Percentiles rank a stretch among this genome's conserved stretches.
Conservation (phyloP, 495 filamentous ascomycete genomes). For the Cladorrhinum samala region DNA sequence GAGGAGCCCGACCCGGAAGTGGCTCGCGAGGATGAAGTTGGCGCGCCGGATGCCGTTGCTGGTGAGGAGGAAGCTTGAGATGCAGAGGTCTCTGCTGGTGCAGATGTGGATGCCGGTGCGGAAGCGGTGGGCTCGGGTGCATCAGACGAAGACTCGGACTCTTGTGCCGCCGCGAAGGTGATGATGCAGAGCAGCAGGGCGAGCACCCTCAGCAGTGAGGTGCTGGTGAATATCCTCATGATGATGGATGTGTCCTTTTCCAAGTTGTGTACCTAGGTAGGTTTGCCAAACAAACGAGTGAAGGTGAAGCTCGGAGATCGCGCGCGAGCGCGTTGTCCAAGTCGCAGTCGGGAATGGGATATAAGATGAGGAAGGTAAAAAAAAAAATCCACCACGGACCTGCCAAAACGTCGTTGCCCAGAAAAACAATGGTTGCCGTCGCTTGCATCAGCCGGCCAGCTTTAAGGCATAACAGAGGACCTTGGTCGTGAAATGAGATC, state of each 20-base stretch:
- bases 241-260: slow-evolving; percentile 11
- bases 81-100: slow-evolving; percentile 14
- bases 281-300: slow-evolving; percentile 17
- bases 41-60: background rate
- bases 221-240: slow-evolving; percentile 18
- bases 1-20: slow-evolving; percentile 1
- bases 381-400: too few relatives aligned
- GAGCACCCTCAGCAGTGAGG: slow-evolving; percentile 17
- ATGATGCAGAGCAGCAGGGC: slow-evolving; percentile 17
- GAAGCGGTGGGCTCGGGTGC: slow-evolving; percentile 6
- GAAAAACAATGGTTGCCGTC: too few relatives aligned
- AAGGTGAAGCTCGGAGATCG: slow-evolving; percentile 1
- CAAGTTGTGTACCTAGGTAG: too few relatives aligned
- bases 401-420: too few relatives aligned
- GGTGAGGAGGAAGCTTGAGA: slow-evolving; percentile 11
- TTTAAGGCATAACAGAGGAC: too few relatives aligned
- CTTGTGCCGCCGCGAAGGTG: slow-evolving; percentile 20
- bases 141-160: slow-evolving; percentile 4
- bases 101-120: too few relatives aligned
- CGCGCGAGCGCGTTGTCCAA: background rate
- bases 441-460: too few relatives aligned
- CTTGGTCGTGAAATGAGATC: background rate
- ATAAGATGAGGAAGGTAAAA: background rate
- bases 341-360: background rate
- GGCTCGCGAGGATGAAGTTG: too few relatives aligned